Evolutionary conservation across 1,284 basidiomycete genomes (phyloP).

Genomic region (Omphalotus olearius): DNA sequence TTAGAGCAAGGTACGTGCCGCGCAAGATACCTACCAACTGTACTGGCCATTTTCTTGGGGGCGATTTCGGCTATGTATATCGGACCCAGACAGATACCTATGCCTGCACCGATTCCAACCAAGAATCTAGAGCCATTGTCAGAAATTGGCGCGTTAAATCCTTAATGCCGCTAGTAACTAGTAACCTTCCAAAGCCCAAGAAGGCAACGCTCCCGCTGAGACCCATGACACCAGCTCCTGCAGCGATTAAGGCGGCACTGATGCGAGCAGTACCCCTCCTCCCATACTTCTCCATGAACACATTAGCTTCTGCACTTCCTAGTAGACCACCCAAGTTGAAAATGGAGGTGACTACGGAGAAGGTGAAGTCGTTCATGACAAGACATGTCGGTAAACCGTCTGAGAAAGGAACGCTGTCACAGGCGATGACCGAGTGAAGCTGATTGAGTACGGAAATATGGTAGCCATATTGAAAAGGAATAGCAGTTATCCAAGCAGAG

Average conservation of each 20-base stretch:
- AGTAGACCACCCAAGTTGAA: conserved; percentile 88
- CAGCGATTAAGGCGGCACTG: conserved; percentile 54
- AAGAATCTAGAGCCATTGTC: conserved; percentile 49
- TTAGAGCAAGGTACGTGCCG: conserved; percentile 9
- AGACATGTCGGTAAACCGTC: conserved; percentile 62
- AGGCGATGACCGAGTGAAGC: conserved; percentile 76
- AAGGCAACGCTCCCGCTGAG: conserved; percentile 53
- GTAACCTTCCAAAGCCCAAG: conserved; percentile 67
- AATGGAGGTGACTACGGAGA: conserved; percentile 78
- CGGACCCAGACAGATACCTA: conserved; percentile 84
- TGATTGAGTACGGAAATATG: conserved; percentile 89
- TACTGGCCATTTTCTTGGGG: conserved; percentile 69
- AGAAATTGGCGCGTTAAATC: conserved; percentile 3
- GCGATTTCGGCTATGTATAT: conserved; percentile 84
- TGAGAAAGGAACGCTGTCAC: conserved; percentile 31
- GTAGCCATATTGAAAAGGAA: conserved; percentile 58
- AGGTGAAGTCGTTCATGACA: conserved; percentile 69
- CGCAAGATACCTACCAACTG: conserved; percentile 46
- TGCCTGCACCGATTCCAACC: conserved; percentile 76
- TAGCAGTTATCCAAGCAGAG: conserved; percentile 54
- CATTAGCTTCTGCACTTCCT: conserved; percentile 71
- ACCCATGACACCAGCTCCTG: conserved; percentile 65
- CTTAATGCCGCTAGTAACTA: not conserved
- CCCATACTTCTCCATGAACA: conserved; percentile 67
- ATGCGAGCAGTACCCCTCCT: conserved; percentile 58